Base-by-base conservation (phyloP, 495 filamentous ascomycete genomes). In the Haplographium delicatum region DNA sequence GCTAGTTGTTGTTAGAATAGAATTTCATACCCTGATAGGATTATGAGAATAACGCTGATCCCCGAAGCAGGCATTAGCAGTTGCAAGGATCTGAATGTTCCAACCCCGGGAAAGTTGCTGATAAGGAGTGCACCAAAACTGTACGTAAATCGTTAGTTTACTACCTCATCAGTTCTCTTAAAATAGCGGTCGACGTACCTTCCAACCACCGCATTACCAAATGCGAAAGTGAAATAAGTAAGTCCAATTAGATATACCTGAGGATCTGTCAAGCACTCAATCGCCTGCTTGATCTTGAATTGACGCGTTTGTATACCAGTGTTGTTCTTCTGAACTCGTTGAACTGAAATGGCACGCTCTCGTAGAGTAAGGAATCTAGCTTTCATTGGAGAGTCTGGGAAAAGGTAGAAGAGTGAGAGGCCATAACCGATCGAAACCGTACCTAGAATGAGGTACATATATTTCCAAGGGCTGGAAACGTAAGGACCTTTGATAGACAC, bases 231-330 rank as follows among this genome's bases (percentile, higher is more conserved):
- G 33, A 50, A 24, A 19, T 27, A 4, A 27, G 19, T 26, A 3
- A 27, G 4, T 13, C n/a, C 6, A 34, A 44, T 23, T 10, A 81
- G 65, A 50, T 78, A 81, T 1, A 77, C 56, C 48, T 80, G 82
- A 23, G 73, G 69, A 51, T 84, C 81, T 47, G 80, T 81, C 8
- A 83, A 71, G 42, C 72, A 66, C 41, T 79, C 75, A 47, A 56
- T 58, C 24, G 65, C 64, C 44, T 72, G 70, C 35, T 67, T 61
- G 44, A 59, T 68, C 56, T 70, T 71, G 53, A 68, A 72, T 44
- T 72, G 66, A 42, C 79, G 75, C 46, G 81, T 83, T 64, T 84
- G 78, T 10, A 84, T 68, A 38, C 81, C 81, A 0, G 81, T 84
- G 54, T 84, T 79, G 44, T 84, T 82, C 10, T 71, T 70, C 24